Conservation (phyloP, 805 yeast genomes). For the Teunomyces stri region DNA sequence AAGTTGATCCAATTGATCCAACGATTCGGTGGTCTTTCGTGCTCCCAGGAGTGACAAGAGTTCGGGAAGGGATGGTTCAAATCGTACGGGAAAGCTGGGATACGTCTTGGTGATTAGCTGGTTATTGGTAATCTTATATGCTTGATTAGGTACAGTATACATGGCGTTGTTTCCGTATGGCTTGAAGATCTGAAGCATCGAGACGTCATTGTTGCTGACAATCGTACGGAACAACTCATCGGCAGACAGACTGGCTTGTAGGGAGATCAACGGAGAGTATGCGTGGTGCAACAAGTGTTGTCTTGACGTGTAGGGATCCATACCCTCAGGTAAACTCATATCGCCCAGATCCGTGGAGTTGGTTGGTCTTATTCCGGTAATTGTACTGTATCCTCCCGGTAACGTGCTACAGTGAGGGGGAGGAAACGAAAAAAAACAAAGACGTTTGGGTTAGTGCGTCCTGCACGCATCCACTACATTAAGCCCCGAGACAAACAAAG, state of each 20-base stretch:
- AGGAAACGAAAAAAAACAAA: too few species aligned
- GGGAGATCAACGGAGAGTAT: slow-evolving; percentile 52
- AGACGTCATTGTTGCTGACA: slow-evolving; percentile 34
- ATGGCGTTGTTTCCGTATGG: slow-evolving; percentile 57
- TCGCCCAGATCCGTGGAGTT: not conserved
- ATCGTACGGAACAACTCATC: slow-evolving; percentile 42
- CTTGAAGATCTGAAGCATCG: slow-evolving; percentile 47
- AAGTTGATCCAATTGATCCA: slow-evolving; percentile 19
- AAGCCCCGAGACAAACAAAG: not conserved
- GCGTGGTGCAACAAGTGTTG: slow-evolving; percentile 45
- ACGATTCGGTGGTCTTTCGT: slow-evolving; percentile 9
- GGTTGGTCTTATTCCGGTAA: not conserved
- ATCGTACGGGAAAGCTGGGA: slow-evolving; percentile 57
- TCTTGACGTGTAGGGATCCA: slow-evolving; percentile 38
- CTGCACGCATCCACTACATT: not conserved
- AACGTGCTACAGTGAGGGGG: not conserved
- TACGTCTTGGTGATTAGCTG: slow-evolving; percentile 49
- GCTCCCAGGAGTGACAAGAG: slow-evolving; percentile 22
- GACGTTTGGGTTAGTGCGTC: not conserved
- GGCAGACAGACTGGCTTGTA: slow-evolving; percentile 46
- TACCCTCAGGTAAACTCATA: slow-evolving; percentile 30
- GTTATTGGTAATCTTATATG: slow-evolving; percentile 49
- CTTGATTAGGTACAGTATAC: slow-evolving; percentile 38
- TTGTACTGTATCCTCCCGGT: not conserved
- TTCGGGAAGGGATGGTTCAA: slow-evolving; percentile 44